Conservation (phyloP, 2,329 filamentous ascomycete genomes). For the Penicillium sp. region DNA sequence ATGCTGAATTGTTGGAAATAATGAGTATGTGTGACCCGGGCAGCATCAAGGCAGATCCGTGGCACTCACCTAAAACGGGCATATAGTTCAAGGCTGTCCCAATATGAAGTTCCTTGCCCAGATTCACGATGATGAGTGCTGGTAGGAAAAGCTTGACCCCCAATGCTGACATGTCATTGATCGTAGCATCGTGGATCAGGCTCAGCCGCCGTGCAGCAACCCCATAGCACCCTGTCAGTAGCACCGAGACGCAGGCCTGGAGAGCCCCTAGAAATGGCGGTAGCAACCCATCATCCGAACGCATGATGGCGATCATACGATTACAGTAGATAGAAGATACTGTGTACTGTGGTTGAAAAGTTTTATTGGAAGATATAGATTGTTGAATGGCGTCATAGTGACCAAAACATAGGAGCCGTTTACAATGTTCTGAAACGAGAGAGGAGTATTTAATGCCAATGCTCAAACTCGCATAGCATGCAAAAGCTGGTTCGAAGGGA, state of each 20-base stretch:
- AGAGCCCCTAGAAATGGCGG: neutral
- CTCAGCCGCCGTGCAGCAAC: neutral
- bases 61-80: neutral
- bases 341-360: neutral
- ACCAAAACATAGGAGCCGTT: neutral
- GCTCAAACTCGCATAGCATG: conserved; percentile 7
- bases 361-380: neutral
- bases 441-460: neutral
- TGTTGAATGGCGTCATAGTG: neutral
- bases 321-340: neutral
- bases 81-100: neutral
- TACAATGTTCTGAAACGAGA: neutral
- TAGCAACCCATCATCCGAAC: neutral
- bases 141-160: neutral
- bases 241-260: neutral
- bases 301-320: neutral
- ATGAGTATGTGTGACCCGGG: neutral
- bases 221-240: neutral
- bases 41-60: neutral
- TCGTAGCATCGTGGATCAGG: neutral
- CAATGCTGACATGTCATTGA: neutral
- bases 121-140: neutral
- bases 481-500: conserved; percentile 15
- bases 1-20: conserved; percentile 34
- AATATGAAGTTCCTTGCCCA: neutral